phyloP scores from a whole-genome alignment of 352 stramenopile species.

The Phytopythium vexans region DNA sequence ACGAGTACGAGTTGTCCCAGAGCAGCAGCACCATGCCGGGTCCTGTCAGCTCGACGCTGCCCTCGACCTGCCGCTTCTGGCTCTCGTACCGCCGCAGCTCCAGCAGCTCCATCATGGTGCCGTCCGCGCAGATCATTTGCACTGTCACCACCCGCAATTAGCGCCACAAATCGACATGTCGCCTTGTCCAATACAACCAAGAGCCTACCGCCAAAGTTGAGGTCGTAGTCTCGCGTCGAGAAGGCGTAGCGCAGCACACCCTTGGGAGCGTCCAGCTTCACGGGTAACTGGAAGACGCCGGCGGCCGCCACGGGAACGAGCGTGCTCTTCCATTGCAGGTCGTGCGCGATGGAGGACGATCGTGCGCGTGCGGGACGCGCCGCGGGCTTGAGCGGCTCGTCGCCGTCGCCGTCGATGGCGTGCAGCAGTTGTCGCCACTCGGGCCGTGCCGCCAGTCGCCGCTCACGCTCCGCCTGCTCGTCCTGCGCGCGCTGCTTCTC shows the following conservation, averaged over 20 bases:
- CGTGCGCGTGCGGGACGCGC: not conserved
- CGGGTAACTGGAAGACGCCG: constrained; percentile 63
- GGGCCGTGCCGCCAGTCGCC: constrained; percentile 34
- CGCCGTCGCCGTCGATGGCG: constrained; percentile 39
- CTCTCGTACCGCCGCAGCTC: constrained; percentile 62
- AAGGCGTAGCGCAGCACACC: constrained; percentile 64
- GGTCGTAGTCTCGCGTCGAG: constrained; percentile 65
- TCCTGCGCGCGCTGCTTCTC: constrained; percentile 50
- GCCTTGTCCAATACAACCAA: not conserved
- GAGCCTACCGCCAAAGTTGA: constrained; percentile 49
- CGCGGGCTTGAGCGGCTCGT: constrained; percentile 5
- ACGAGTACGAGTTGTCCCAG: constrained; percentile 85
- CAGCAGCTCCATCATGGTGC: constrained; percentile 49
- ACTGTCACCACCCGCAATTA: constrained; percentile 12
- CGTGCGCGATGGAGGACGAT: constrained; percentile 33
- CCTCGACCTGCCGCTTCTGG: constrained; percentile 46
- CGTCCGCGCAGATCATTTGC: constrained; percentile 61
- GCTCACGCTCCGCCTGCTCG: constrained; percentile 32
- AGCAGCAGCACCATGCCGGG: constrained; percentile 62
- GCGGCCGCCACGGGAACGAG: constrained; percentile 67
- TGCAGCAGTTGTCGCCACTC: constrained; percentile 59
- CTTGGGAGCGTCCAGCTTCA: constrained; percentile 61
- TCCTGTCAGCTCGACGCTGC: constrained; percentile 36
- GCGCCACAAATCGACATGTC: not conserved
- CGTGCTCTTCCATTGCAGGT: constrained; percentile 76